Conservation (phyloP, 2,329 filamentous ascomycete species). For the Hymenoscyphus repandus region DNA sequence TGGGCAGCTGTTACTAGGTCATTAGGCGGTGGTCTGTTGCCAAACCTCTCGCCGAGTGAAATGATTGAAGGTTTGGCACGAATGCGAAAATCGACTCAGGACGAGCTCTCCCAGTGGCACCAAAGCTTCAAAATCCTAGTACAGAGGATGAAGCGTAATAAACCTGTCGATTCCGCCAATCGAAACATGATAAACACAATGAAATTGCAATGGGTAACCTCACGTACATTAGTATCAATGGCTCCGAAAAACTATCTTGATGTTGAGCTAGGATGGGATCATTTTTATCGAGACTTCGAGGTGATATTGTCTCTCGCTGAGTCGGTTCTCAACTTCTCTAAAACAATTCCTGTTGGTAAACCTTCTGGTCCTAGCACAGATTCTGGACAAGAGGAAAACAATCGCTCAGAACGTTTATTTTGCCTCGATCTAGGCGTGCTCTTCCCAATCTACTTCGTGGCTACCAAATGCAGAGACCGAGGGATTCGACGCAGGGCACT, state of each 20-base stretch:
- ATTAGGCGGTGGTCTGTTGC: too few relatives aligned
- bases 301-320: constrained; percentile 4
- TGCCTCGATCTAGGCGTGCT: constrained; percentile 57
- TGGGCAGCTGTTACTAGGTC: neutral
- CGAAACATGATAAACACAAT: constrained; percentile 1
- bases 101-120: too few relatives aligned
- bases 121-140: neutral
- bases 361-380: neutral
- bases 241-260: neutral
- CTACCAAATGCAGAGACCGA: constrained; percentile 55
- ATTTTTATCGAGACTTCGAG: constrained; percentile 3
- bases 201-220: constrained; percentile 1
- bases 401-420: constrained; percentile 34
- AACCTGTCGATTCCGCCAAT: neutral
- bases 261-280: constrained; percentile 10
- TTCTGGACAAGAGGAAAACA: neutral
- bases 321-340: neutral
- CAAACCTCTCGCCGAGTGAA: too few relatives aligned
- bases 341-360: neutral
- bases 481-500: constrained; percentile 53
- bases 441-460: constrained; percentile 57
- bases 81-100: too few relatives aligned
- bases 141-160: neutral
- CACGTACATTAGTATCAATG: neutral
- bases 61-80: too few relatives aligned